Conservation (phyloP, 176 grass and related monocot species). For the Oropetium thomaeum region DNA sequence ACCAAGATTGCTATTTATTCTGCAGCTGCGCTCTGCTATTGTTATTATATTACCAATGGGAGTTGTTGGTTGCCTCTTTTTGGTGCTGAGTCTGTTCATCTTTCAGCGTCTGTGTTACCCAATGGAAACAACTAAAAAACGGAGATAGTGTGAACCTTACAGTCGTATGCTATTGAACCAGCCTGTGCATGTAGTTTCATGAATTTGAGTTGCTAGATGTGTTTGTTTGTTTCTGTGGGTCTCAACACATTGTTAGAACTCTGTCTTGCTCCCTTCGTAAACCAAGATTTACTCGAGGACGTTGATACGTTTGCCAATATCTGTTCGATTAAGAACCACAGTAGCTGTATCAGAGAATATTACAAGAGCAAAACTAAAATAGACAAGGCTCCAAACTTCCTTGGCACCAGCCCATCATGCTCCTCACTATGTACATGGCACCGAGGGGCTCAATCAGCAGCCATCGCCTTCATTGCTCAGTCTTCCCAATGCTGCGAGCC, state of each 20-base stretch:
- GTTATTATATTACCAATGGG: neutral
- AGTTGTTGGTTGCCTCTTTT: neutral
- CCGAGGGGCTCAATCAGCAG: neutral
- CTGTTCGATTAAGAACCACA: slow-evolving; percentile 11
- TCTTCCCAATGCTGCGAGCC: slow-evolving; percentile 30
- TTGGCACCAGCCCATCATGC: slow-evolving; percentile 1
- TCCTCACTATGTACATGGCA: slow-evolving; percentile 20
- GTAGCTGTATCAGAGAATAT: slow-evolving; percentile 8
- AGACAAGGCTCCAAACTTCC: slow-evolving; percentile 13
- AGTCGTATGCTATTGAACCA: neutral
- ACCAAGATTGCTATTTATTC: slow-evolving; percentile 5
- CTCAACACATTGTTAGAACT: neutral
- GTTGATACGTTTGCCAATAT: neutral
- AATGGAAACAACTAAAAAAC: neutral
- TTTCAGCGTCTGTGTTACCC: neutral
- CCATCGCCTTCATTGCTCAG: neutral
- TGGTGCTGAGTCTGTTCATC: neutral
- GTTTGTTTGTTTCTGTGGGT: neutral
- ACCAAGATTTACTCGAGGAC: neutral
- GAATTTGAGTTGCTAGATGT: neutral
- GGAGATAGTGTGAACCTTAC: too few species aligned
- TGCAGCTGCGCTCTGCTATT: slow-evolving; percentile 11
- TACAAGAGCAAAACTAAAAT: slow-evolving; percentile 20
- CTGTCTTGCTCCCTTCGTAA: neutral
- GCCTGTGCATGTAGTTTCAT: neutral